These are phyloP conservation scores for Lachancea sp. DNA, from an alignment of 805 yeast species.

Conservation along the genomic window DNA sequence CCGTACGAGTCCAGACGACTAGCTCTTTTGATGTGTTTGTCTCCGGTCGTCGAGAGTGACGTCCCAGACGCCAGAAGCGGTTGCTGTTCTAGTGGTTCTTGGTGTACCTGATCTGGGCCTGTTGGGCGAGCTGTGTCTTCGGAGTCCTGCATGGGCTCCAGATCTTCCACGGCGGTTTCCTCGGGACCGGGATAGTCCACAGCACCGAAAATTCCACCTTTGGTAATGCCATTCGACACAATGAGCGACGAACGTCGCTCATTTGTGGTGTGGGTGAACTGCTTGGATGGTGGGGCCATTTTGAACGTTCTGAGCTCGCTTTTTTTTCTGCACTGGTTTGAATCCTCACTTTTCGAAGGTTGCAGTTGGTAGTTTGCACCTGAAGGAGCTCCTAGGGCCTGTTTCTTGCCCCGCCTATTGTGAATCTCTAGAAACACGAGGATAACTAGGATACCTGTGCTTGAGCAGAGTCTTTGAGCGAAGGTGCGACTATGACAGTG, in stretches of 20 bases:
- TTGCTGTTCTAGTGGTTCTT: too few species aligned
- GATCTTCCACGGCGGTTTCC: constrained; percentile 12
- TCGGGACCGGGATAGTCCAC: constrained; percentile 24
- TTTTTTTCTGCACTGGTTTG: neutral
- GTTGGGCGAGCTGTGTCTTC: neutral
- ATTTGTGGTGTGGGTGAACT: constrained; percentile 25
- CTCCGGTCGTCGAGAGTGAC: neutral
- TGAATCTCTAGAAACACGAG: too few species aligned
- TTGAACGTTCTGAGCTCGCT: neutral
- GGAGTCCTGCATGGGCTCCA: constrained; percentile 6
- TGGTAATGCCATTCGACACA: constrained; percentile 31
- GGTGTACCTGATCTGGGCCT: too few species aligned
- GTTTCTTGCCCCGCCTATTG: too few species aligned
- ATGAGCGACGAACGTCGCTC: constrained; percentile 30
- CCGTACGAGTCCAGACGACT: neutral
- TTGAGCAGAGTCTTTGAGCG: too few species aligned
- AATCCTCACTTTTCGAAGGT: neutral
- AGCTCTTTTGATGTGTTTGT: neutral
- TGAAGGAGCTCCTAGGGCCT: neutral
- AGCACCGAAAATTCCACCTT: constrained; percentile 29
- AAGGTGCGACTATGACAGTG: too few species aligned
- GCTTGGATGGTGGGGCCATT: constrained; percentile 13
- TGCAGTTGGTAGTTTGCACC: neutral
- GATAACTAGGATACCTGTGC: too few species aligned
- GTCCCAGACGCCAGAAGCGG: too few species aligned